A percentile compares a stretch with the other conserved stretches of the same genome.
Conservation (phyloP, 1,139 yeast species). For the Geotrichum aggregatum region DNA sequence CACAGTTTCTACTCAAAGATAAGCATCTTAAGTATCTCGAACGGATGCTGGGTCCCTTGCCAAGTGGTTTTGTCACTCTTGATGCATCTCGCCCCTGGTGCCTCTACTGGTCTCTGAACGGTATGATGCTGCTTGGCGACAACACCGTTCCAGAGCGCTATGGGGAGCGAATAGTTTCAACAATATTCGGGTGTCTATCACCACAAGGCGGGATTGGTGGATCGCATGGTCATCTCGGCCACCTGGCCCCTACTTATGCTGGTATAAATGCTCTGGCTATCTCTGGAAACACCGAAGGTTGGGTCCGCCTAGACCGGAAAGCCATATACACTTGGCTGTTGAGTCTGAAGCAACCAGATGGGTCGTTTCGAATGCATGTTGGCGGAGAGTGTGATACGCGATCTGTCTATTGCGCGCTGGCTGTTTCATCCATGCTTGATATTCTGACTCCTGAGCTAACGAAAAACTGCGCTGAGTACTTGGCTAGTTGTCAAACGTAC, state of each 20-base stretch:
- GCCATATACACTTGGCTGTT: constrained; percentile 61
- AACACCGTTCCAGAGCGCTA: constrained; percentile 27
- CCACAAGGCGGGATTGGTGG: constrained; percentile 75
- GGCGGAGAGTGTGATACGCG: constrained; percentile 86
- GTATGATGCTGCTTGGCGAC: constrained; percentile 45
- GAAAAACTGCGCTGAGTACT: constrained; percentile 54
- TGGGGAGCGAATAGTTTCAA: constrained; percentile 32
- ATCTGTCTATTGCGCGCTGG: constrained; percentile 80
- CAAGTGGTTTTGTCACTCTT: constrained; percentile 47
- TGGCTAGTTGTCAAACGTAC: constrained; percentile 73
- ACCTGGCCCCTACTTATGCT: constrained; percentile 83
- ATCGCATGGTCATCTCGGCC: constrained; percentile 75
- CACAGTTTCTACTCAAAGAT: constrained; percentile 31
- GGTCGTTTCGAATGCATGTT: constrained; percentile 67
- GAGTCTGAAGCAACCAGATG: constrained; percentile 60
- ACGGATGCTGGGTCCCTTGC: constrained; percentile 48
- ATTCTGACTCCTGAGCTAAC: constrained; percentile 60
- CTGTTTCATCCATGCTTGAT: constrained; percentile 64
- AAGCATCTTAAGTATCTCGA: constrained; percentile 44
- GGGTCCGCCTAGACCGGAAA: constrained; percentile 46
- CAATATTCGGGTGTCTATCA: constrained; percentile 37
- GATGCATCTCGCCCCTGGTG: constrained; percentile 95
- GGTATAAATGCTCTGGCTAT: constrained; percentile 60
- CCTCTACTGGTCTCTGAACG: constrained; percentile 74
- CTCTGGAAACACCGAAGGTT: constrained; percentile 46